Base-by-base conservation (phyloP, 1,139 yeast genomes). In the Taphrina betulina region DNA sequence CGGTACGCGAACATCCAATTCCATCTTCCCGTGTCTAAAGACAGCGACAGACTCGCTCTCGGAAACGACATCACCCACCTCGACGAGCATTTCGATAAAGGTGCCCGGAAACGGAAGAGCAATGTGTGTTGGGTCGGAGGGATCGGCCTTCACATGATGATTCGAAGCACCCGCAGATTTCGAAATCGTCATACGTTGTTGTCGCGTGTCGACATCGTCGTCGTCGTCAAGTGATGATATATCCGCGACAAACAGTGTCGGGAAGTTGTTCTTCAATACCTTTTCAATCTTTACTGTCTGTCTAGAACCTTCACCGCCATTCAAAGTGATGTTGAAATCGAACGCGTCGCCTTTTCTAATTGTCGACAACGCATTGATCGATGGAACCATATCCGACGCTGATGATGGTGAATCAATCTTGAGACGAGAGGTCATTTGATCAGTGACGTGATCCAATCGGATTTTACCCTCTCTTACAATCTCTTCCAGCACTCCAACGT, bases 21-120 rank as follows among this genome's bases (percentile, higher is more conserved):
- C 98, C 0, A 98, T 92, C 75, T 92, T 92, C 97, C 92, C 92
- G 55, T 97, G 97, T 70, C 92, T 97, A 58, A 92, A 87, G 54
- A 92, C 88, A 61, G 92, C 79, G 62, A 92, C 75, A 3, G 89
- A 89, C 65, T 87, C 92, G 33, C 90, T 95, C 58, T 74, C 78
- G 54, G 74, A 73, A 29, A 92, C 95, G 19, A 63, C 71, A 63
- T 85, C 94, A n/a, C 96, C 96, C 43, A 79, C 90, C 56, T 76
- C 73, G 31, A 85, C 95, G 63, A 89, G 75, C 1, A 94, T 80
- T 71, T 92, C 98, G 10, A 95, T 85, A 67, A 82, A 92, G 69
- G 92, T 96, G 17, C 96, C 90, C 69, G 89, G 89, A 28, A 90
- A 88, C 74, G 85, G 69, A 66, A 82, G 86, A 4, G 95, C 92